These are phyloP conservation scores for Heritiera littoralis DNA, from an alignment of 345 rosid genomes.

Conservation along the genomic window DNA sequence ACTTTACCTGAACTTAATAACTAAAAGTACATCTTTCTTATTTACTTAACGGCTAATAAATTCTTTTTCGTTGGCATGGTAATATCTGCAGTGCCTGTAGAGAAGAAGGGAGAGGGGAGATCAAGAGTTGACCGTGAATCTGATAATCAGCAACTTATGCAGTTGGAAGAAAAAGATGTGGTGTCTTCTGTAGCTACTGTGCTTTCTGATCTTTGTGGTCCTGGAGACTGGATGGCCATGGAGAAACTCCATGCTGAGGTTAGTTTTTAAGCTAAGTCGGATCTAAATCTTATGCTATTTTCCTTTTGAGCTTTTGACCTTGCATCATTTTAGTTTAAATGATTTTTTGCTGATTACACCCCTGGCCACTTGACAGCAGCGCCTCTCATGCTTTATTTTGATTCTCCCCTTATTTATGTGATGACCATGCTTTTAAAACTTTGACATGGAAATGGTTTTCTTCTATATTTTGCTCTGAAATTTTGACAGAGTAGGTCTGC, in stretches of 20 bases:
- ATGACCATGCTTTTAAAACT: neutral
- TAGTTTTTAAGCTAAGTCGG: slow-evolving; percentile 19
- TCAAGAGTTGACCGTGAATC: slow-evolving; percentile 82
- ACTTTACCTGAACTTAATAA: neutral
- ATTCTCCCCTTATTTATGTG: neutral
- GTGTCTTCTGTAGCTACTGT: slow-evolving; percentile 98
- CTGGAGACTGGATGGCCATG: slow-evolving; percentile 99
- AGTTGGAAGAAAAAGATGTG: slow-evolving; percentile 94
- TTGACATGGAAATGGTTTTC: slow-evolving; percentile 10
- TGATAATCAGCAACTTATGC: slow-evolving; percentile 91
- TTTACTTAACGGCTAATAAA: neutral
- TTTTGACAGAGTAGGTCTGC: slow-evolving; percentile 3
- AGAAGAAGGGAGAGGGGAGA: slow-evolving; percentile 85
- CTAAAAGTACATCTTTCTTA: neutral
- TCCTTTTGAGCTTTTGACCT: neutral
- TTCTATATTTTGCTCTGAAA: neutral
- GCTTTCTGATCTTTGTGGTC: slow-evolving; percentile 97
- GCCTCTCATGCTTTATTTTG: neutral
- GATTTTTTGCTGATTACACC: neutral
- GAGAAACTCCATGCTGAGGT: slow-evolving; percentile 92
- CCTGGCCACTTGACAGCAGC: neutral
- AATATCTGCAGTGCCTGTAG: slow-evolving; percentile 40
- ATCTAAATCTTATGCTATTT: neutral
- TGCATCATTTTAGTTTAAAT: neutral
- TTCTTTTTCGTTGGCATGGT: slow-evolving; percentile 27